Percentiles rank a stretch among this genome's conserved stretches.
phyloP scores from a whole-genome alignment of 2,329 filamentous ascomycete species.

The Aspergillus neotritici region DNA sequence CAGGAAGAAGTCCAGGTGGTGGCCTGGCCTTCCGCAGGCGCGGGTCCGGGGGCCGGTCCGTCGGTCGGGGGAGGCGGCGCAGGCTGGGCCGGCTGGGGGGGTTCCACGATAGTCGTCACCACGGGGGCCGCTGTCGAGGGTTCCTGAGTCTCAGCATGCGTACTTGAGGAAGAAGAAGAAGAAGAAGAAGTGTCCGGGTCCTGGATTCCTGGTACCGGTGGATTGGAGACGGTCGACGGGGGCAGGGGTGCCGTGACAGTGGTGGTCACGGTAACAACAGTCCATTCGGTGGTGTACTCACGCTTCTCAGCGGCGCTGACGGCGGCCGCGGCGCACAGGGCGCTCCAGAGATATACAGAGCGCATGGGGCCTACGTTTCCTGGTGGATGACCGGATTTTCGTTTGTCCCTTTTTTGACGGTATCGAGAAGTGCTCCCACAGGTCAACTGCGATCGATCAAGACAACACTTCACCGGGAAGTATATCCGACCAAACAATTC shows the following conservation, averaged over 20 bases:
- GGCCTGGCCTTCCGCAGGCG: background rate
- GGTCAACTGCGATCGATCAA: slow-evolving; percentile 27
- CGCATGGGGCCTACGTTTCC: slow-evolving; percentile 24
- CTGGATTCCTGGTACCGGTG: background rate
- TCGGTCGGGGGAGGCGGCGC: background rate
- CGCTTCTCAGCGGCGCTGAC: slow-evolving; percentile 29
- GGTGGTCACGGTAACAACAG: slow-evolving; percentile 32
- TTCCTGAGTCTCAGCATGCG: too few relatives aligned
- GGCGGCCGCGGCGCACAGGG: slow-evolving; percentile 20
- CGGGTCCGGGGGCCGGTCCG: background rate
- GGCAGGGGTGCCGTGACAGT: slow-evolving; percentile 25
- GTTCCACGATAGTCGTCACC: too few relatives aligned
- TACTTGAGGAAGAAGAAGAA: too few relatives aligned
- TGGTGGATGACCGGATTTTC: background rate
- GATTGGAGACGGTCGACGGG: slow-evolving; percentile 14
- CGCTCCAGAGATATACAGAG: slow-evolving; percentile 30
- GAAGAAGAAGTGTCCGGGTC: too few relatives aligned
- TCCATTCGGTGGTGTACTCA: slow-evolving; percentile 33
- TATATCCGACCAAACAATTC: slow-evolving; percentile 12
- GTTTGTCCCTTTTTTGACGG: slow-evolving; percentile 7
- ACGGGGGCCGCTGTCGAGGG: too few relatives aligned
- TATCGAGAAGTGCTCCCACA: slow-evolving; percentile 19
- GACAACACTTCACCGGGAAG: slow-evolving; percentile 35
- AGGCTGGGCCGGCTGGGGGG: background rate
- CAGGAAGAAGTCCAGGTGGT: slow-evolving; percentile 6